Evolutionary conservation across 768 basidiomycete species (phyloP).

Genomic region (Chalciporus piperatus): DNA sequence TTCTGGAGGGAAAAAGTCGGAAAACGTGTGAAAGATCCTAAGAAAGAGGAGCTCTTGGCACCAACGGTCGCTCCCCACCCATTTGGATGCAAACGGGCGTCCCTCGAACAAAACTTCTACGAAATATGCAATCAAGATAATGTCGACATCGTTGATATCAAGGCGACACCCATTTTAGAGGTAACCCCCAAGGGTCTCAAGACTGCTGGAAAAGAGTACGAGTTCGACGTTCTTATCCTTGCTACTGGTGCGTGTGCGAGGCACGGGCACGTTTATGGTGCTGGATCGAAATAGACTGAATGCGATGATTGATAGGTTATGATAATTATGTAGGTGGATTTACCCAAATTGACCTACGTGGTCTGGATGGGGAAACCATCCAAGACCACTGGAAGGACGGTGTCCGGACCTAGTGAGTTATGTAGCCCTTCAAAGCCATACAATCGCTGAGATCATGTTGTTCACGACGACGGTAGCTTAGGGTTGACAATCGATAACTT

Average conservation of each 20-base stretch:
- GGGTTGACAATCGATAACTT: conserved; percentile 6
- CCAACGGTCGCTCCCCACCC: conserved; percentile 4
- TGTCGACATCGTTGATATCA: conserved; percentile 12
- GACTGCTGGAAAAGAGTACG: conserved; percentile 6
- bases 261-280: no score
- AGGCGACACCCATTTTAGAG: conserved; percentile 6
- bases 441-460: no score
- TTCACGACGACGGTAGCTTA: background rate
- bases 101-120: conserved; percentile 7
- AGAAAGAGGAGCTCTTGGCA: conserved; percentile 3
- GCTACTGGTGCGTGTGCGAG: no score
- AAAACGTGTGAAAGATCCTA: conserved; percentile 2
- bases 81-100: conserved; percentile 6
- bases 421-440: background rate
- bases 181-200: conserved; percentile 8
- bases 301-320: background rate
- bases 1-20: conserved; percentile 13
- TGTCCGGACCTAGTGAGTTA: conserved; percentile 14
- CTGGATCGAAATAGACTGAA: no score
- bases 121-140: conserved; percentile 12
- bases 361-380: background rate
- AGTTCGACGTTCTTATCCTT: conserved; percentile 2
- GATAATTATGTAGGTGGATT: conserved; percentile 4
- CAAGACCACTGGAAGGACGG: conserved; percentile 15
- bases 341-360: conserved; percentile 11